Base-by-base conservation (phyloP, 2,329 filamentous ascomycete species). In the Tolypocladium paradoxum region DNA sequence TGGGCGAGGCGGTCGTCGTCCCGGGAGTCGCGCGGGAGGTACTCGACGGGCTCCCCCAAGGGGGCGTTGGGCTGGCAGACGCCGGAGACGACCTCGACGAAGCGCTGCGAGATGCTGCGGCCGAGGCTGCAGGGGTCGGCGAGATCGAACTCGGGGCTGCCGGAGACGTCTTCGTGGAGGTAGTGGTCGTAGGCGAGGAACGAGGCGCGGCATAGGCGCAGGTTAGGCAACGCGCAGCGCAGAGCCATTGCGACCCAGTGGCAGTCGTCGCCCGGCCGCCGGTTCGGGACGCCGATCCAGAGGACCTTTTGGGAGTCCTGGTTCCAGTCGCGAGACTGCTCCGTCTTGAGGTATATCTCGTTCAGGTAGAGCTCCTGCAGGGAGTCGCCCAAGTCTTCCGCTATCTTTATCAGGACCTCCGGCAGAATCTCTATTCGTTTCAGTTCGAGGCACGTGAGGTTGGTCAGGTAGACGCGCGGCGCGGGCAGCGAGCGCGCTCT, bases 251-350 rank as follows among this genome's bases (percentile, higher is more conserved):
- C 74, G 29, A 76, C 63, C 74, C 73, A 76, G 18, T 60, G 57
- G 50, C 69, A 65, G 35, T 70, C 63, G 16, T 64, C 60, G 4
- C 56, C 56, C 0, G 73, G 73, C 0, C 67, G 65, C 36, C 66
- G 60, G 54, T 76, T 76, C 7, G 73, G 73, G 11, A 74, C 48
- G 16, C 74, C 74, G 48, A 76, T 62, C 74, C 74, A 77, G 22
- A 76, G 66, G 6, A 68, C 61, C 54, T 68, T 65, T 49, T 62
- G 62, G 2, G 62, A 61, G 51, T 69, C 64, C 18, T 64, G 56
- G 52, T 71, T 68, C 54, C 62, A 64, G 37, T 66, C 58, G 40
- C 56, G 52, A n/a, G 64, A 63, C 53, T 72, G 69, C 37, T 69
- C 63, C 8, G 65, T 67, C 61, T 75, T 75, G 46, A 76, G 66